These are phyloP conservation scores for Ganoderma sp. DNA, from an alignment of 1,284 basidiomycete species.

Conservation along the genomic window DNA sequence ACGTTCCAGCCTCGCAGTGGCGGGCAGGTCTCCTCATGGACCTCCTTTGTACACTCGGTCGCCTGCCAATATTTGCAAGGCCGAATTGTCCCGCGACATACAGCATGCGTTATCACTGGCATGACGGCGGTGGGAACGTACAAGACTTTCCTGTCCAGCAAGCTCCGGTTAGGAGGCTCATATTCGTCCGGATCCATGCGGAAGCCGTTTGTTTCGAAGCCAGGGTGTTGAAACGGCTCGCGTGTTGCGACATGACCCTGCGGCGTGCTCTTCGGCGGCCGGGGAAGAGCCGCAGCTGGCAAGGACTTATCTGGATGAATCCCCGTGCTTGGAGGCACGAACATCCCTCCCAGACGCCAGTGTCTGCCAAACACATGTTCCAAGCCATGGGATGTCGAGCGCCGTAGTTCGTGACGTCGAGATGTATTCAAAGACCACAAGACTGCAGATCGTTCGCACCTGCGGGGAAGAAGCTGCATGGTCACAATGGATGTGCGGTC, in stretches of 20 bases:
- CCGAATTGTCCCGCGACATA: background rate
- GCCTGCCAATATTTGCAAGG: background rate
- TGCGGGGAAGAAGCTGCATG: constrained; percentile 1
- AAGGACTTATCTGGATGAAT: background rate
- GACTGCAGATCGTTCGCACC: constrained; percentile 5
- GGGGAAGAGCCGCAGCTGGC: background rate
- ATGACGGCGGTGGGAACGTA: background rate
- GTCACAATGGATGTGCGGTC: background rate
- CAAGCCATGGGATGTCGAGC: background rate
- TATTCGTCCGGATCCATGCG: background rate
- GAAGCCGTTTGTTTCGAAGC: background rate
- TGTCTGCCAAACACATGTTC: background rate
- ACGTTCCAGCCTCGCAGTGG: background rate
- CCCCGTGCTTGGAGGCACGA: background rate
- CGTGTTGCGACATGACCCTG: background rate
- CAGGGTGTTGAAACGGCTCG: background rate
- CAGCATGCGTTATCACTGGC: background rate
- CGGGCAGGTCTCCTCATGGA: background rate
- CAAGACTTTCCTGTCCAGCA: background rate
- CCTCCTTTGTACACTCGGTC: background rate
- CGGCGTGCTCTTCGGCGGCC: background rate
- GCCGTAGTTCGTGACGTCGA: background rate
- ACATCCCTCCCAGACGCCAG: background rate
- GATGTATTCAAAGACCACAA: background rate
- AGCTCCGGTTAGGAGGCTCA: background rate